These are phyloP conservation scores for Eutypa lata DNA, from an alignment of 2,329 filamentous ascomycete species.

Conservation along the genomic window DNA sequence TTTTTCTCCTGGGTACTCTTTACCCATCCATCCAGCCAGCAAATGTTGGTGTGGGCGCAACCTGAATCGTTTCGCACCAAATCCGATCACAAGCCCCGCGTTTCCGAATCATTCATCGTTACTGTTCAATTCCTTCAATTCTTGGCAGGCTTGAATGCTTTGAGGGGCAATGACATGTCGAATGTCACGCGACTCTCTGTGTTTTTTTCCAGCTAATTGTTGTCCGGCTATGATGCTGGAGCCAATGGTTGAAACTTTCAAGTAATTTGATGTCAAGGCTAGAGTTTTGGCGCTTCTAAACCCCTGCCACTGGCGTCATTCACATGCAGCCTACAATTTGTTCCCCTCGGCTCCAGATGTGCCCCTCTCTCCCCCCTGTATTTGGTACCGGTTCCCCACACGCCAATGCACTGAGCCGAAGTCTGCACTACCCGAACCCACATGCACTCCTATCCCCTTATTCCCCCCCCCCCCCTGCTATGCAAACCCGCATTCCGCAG, in stretches of 20 bases:
- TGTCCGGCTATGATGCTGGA: not conserved
- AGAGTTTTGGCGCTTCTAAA: not conserved
- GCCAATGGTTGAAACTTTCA: not conserved
- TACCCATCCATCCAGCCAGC: not conserved
- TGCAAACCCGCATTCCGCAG: not conserved
- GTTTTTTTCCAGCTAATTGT: not conserved
- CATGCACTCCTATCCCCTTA: not conserved
- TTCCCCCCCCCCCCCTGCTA: not conserved
- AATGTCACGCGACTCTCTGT: not conserved
- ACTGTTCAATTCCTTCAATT: not conserved
- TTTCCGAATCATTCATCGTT: not conserved
- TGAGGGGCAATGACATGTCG: not conserved
- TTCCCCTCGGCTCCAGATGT: slow-evolving; percentile 14
- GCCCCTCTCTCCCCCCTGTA: not conserved
- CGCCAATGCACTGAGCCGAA: not conserved
- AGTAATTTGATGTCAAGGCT: not conserved
- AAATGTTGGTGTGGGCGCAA: not conserved
- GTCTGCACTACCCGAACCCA: not conserved
- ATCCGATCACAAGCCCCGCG: not conserved
- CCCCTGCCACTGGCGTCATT: slow-evolving; percentile 26
- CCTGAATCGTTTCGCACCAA: not conserved
- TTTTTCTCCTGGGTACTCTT: slow-evolving; percentile 5
- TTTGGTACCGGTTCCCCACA: too few species aligned
- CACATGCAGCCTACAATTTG: too few species aligned
- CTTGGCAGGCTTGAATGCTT: not conserved